Evolutionary conservation across 805 yeast species (phyloP), one percentile per base, ranked within the genome.

Genomic region (Dipodascopsis uninucleata): DNA sequence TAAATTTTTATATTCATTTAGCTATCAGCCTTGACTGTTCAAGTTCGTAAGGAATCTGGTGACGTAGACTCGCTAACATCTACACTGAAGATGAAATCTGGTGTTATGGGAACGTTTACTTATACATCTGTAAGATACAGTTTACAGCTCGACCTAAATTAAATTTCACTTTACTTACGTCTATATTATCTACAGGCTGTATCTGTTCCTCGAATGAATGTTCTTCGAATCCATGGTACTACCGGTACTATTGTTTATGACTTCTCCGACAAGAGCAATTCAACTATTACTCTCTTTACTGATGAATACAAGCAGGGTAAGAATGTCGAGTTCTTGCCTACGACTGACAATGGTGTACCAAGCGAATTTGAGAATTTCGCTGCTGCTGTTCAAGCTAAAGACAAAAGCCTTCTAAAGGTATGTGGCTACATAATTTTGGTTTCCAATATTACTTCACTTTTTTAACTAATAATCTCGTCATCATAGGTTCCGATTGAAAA

Each of bases 101-200:
- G 85, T 31, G 76, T 71, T 22, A 79, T 86, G 60, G 96, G 96
- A 52, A 79, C 88, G 16, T 88, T 85, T 70, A 82, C 87, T 17
- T 87, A 87, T 62, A 93, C 94, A 34, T 82, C 95, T 18, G 82
- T 87, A 10, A 81, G 84, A 58, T 96, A 79, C 33, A 84, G 85
- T 31, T 31, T 8, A 8, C 20, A 10, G 8, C 17, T 21, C 8
- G 8, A 31, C 17, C 20, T n/a, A 21, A 8, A 9, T 8, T 12
- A 23, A 22, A 10, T 25, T 23, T 8, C 14, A n/a, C 16, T 34
- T 32, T 7, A 7, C 22, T 23, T n/a, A 14, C 20, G 4, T 20
- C 8, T 10, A 12, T 21, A 6, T 17, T 17, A 5, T 17, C n/a
- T 5, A 22, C 10, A 41, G 48, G 43, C 47, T 33, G 47, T 49